A percentile compares a stretch with the other conserved stretches of the same genome.
Conservation (phyloP, 164 flowering plant species). For the Berberis thunbergii region DNA sequence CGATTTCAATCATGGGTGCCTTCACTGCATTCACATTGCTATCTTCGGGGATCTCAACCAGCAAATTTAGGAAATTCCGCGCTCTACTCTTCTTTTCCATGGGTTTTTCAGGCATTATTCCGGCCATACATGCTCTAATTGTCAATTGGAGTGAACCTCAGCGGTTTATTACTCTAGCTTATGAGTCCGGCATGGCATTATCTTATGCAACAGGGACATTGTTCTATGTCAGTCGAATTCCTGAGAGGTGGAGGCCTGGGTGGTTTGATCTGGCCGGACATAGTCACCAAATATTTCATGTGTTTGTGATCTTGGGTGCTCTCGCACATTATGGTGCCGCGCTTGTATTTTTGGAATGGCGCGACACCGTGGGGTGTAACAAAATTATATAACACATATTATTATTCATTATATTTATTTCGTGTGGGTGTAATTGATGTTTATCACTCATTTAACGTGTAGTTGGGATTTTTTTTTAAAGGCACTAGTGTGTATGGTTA, state of each 20-base stretch:
- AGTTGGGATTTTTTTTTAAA: too few species aligned
- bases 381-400: too few species aligned
- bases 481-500: too few species aligned
- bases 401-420: too few species aligned
- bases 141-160: constrained; percentile 70
- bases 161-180: constrained; percentile 32
- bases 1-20: constrained; percentile 55
- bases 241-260: constrained; percentile 84
- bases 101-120: constrained; percentile 75
- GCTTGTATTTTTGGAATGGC: constrained; percentile 55
- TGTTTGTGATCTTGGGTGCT: constrained; percentile 75
- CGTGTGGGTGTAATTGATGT: too few species aligned
- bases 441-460: too few species aligned
- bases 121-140: constrained; percentile 54
- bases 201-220: constrained; percentile 55
- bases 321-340: constrained; percentile 78
- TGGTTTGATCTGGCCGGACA: constrained; percentile 83
- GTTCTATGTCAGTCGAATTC: constrained; percentile 64
- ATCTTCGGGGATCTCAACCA: constrained; percentile 44
- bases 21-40: constrained; percentile 55
- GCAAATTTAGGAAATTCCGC: constrained; percentile 43
- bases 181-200: constrained; percentile 67
- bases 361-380: constrained; percentile 42
- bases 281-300: constrained; percentile 87
- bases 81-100: constrained; percentile 64